These are phyloP conservation scores for Eucalyptus erythrocorys DNA, from an alignment of 345 rosid genomes.

Conservation along the genomic window DNA sequence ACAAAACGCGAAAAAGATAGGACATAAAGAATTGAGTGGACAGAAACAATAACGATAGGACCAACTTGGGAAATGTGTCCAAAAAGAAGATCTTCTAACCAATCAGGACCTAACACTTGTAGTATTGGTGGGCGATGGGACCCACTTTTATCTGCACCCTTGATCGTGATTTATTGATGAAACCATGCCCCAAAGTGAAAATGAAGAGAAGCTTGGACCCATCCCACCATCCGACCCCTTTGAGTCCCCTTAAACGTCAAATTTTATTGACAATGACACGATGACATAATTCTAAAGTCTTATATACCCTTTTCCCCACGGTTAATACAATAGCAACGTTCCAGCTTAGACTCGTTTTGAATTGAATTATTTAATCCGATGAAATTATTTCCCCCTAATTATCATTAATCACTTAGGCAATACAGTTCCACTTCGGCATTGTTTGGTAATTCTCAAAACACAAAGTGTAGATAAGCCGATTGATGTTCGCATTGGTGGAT, in stretches of 20 bases:
- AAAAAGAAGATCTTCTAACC: neutral
- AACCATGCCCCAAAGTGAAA: neutral
- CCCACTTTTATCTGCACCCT: neutral
- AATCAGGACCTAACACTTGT: neutral
- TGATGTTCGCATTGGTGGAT: neutral
- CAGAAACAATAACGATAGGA: neutral
- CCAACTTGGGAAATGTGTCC: neutral
- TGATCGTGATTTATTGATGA: neutral
- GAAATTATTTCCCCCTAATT: neutral
- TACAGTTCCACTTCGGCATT: neutral
- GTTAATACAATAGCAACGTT: neutral
- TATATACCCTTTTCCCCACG: neutral
- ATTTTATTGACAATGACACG: neutral
- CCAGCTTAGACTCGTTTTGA: accelerated
- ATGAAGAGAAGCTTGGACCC: neutral
- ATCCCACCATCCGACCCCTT: neutral
- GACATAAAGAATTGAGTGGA: neutral
- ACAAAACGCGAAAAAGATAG: neutral
- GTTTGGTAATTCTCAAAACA: neutral
- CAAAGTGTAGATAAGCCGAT: neutral
- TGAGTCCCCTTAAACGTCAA: neutral
- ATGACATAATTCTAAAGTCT: neutral
- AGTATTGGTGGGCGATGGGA: accelerated
- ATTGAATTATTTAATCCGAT: too few relatives aligned
- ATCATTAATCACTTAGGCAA: neutral